These are phyloP conservation scores for Cubamyces sp. DNA, from an alignment of 768 basidiomycete species.

Conservation along the genomic window DNA sequence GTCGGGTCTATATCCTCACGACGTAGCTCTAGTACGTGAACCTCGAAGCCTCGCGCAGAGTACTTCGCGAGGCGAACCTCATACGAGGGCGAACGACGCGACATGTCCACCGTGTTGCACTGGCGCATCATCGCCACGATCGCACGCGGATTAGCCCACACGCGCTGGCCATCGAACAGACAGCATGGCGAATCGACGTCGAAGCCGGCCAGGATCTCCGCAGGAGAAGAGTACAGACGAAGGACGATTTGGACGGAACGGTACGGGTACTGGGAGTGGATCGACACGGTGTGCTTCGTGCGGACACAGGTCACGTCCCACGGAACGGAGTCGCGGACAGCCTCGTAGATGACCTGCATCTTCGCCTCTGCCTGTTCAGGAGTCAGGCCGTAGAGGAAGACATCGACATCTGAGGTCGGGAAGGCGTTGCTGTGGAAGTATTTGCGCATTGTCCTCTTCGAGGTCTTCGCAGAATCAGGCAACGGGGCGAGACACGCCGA, in stretches of 20 bases:
- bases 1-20: slow-evolving; percentile 63
- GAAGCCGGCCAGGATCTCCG: slow-evolving; percentile 68
- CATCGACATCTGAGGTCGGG: slow-evolving; percentile 64
- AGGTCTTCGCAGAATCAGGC: slow-evolving; percentile 49
- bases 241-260: slow-evolving; percentile 68
- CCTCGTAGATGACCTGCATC: slow-evolving; percentile 61
- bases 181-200: slow-evolving; percentile 70
- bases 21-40: slow-evolving; percentile 55
- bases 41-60: slow-evolving; percentile 55
- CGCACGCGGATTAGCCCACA: slow-evolving; percentile 63
- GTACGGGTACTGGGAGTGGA: slow-evolving; percentile 68
- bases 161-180: slow-evolving; percentile 55
- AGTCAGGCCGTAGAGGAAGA: slow-evolving; percentile 64
- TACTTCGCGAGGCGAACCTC: slow-evolving; percentile 67
- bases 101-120: slow-evolving; percentile 63
- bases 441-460: slow-evolving; percentile 61
- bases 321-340: slow-evolving; percentile 65
- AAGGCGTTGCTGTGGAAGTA: slow-evolving; percentile 58
- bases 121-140: slow-evolving; percentile 70
- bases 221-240: slow-evolving; percentile 64
- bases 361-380: slow-evolving; percentile 64
- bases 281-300: slow-evolving; percentile 67
- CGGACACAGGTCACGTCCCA: slow-evolving; percentile 73
- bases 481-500: slow-evolving; percentile 60
- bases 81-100: slow-evolving; percentile 66